Conservation (phyloP, 768 basidiomycete genomes). For the Obba rivulosa region DNA sequence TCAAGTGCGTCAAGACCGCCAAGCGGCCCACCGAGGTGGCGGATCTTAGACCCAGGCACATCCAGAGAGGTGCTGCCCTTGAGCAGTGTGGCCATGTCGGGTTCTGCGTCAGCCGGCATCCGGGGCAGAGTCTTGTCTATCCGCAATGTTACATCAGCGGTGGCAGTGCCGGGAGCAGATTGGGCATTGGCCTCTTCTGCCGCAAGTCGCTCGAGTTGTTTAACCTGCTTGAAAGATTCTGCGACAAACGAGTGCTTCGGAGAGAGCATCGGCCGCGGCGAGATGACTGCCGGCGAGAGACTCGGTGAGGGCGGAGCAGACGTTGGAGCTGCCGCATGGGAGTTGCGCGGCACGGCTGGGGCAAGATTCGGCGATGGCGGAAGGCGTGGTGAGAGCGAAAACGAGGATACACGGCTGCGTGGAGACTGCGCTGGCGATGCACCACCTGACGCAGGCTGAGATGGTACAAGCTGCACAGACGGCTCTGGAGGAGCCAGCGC, state of each 20-base stretch:
- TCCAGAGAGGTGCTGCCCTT: conserved; percentile 25
- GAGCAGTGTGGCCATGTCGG: conserved; percentile 12
- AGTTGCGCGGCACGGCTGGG: too few relatives aligned
- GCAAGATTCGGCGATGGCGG: conserved; percentile 1
- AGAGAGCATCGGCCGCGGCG: conserved; percentile 65
- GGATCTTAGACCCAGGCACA: conserved; percentile 9
- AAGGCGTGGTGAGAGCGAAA: conserved; percentile 2
- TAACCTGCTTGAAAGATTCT: conserved; percentile 32
- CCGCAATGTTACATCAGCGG: not conserved
- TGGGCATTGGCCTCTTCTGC: conserved; percentile 39
- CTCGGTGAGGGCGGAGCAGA: conserved; percentile 3
- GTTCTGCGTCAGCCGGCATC: conserved; percentile 38
- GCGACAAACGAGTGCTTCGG: conserved; percentile 53
- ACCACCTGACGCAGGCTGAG: too few relatives aligned
- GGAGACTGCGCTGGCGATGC: too few relatives aligned
- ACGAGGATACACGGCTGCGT: conserved; percentile 2
- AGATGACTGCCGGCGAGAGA: conserved; percentile 29
- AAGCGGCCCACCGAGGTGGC: conserved; percentile 6
- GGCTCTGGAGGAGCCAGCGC: conserved; percentile 5
- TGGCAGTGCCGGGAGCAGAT: conserved; percentile 13
- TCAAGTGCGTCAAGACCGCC: conserved; percentile 74
- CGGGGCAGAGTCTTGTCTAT: conserved; percentile 61
- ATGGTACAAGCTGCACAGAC: conserved; percentile 1
- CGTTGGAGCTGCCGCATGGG: too few relatives aligned
- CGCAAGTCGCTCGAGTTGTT: conserved; percentile 69